phyloP scores from a whole-genome alignment of 177 flowering plant genomes.

The Telopea speciosissima region DNA sequence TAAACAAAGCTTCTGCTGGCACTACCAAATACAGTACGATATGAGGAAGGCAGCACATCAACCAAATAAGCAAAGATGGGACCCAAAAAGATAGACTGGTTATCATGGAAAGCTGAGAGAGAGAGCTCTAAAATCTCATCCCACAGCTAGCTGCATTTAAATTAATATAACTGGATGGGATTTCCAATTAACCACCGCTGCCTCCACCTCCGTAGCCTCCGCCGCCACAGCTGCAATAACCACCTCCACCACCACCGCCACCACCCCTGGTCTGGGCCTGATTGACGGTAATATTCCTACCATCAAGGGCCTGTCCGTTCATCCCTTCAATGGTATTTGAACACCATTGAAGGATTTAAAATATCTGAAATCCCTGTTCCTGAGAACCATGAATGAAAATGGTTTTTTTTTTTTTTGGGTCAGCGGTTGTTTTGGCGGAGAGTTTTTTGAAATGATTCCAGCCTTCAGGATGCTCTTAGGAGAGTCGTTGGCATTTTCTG shows the following conservation, averaged over 20 bases:
- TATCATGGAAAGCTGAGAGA: background rate
- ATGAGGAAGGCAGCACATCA: slow-evolving; percentile 1
- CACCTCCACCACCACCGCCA: slow-evolving; percentile 46
- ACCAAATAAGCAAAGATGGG: slow-evolving; percentile 8
- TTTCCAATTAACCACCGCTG: background rate
- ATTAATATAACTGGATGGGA: too few relatives aligned
- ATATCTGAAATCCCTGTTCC: too few relatives aligned
- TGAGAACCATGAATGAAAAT: too few relatives aligned
- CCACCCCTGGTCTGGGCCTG: slow-evolving; percentile 72
- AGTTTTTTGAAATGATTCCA: too few relatives aligned
- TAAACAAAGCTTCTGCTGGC: background rate
- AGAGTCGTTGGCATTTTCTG: too few relatives aligned
- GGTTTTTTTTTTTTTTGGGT: too few relatives aligned
- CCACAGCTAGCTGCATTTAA: slow-evolving; percentile 20
- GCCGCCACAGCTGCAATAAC: slow-evolving; percentile 23
- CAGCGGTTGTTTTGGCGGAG: too few relatives aligned
- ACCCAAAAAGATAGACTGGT: slow-evolving; percentile 11
- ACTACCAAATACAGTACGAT: background rate
- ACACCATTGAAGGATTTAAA: too few relatives aligned
- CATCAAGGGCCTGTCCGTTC: slow-evolving; percentile 78
- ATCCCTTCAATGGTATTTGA: slow-evolving; percentile 71
- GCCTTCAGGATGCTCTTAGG: too few relatives aligned
- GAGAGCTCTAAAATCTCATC: background rate
- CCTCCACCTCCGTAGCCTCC: slow-evolving; percentile 14
- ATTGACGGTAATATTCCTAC: slow-evolving; percentile 72